These are phyloP conservation scores for Ceratobasidium sp. DNA, from an alignment of 1,284 basidiomycete species.

Conservation along the genomic window DNA sequence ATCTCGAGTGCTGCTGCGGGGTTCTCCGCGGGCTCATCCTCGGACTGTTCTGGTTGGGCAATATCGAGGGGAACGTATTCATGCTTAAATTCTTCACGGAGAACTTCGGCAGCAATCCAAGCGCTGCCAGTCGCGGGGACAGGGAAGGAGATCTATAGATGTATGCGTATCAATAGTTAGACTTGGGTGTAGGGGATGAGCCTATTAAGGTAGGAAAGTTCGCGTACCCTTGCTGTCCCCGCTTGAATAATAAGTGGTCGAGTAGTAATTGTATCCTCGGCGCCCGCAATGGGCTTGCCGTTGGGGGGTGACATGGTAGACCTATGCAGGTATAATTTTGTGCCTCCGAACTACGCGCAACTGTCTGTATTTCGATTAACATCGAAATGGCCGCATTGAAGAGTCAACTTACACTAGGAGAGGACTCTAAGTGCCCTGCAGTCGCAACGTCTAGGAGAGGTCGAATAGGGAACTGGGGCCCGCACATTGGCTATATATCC, in stretches of 20 bases:
- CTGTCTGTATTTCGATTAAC: background rate
- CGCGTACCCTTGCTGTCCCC: slow-evolving; percentile 68
- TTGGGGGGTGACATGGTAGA: slow-evolving; percentile 33
- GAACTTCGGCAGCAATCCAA: slow-evolving; percentile 88
- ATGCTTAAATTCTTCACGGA: slow-evolving; percentile 84
- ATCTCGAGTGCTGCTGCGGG: slow-evolving; percentile 55
- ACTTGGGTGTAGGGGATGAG: slow-evolving; percentile 16
- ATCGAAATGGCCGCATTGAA: background rate
- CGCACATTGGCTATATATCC: slow-evolving; percentile 25
- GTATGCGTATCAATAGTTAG: slow-evolving; percentile 5
- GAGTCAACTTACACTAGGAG: background rate
- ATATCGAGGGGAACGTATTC: slow-evolving; percentile 45
- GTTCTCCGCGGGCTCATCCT: slow-evolving; percentile 45
- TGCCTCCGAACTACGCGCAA: slow-evolving; percentile 17
- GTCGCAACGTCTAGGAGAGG: slow-evolving; percentile 10
- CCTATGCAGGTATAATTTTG: slow-evolving; percentile 10
- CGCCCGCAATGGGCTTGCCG: slow-evolving; percentile 34
- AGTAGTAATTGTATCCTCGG: slow-evolving; percentile 53
- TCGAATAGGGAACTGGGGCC: background rate
- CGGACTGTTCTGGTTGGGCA: slow-evolving; percentile 37
- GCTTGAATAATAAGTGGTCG: slow-evolving; percentile 70
- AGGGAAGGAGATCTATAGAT: slow-evolving; percentile 74
- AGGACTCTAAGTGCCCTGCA: background rate
- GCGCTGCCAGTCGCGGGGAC: slow-evolving; percentile 77
- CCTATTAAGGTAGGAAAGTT: slow-evolving; percentile 41